These are phyloP conservation scores for Kazachstania bromeliacearum DNA, from an alignment of 805 yeast genomes.

Conservation along the genomic window DNA sequence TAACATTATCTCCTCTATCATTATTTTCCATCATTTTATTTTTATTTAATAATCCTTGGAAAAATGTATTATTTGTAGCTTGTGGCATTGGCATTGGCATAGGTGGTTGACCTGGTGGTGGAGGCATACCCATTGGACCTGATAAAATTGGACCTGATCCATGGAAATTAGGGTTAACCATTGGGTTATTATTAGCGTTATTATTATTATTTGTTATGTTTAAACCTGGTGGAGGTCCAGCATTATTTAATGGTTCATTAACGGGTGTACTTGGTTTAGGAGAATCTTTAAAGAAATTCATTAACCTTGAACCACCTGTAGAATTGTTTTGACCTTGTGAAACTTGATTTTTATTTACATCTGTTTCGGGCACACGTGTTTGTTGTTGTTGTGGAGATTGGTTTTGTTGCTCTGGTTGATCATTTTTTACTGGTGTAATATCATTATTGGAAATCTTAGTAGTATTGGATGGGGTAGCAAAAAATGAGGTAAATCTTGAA, in stretches of 20 bases:
- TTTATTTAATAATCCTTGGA: constrained; percentile 25
- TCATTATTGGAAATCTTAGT: constrained; percentile 3
- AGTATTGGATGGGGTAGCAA: constrained; percentile 14
- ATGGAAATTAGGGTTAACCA: no score
- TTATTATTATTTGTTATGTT: constrained; percentile 1
- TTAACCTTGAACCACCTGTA: constrained; percentile 23
- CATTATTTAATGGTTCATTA: background rate
- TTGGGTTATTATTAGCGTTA: background rate
- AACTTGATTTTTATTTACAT: background rate
- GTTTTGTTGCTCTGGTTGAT: background rate
- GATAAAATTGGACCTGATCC: background rate
- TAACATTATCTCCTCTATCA: background rate
- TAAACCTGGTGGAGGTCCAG: constrained; percentile 1
- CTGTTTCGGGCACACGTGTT: background rate
- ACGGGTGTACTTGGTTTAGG: constrained; percentile 7
- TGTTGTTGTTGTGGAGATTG: background rate
- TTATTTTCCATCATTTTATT: constrained; percentile 12
- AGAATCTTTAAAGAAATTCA: constrained; percentile 24
- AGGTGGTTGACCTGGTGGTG: constrained; percentile 5
- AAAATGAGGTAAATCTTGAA: constrained; percentile 32
- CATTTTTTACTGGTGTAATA: background rate
- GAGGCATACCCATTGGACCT: constrained; percentile 2
- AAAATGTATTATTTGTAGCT: constrained; percentile 20
- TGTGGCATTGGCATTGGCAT: constrained; percentile 9
- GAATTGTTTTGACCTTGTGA: constrained; percentile 2